These are phyloP conservation scores for Pythium pyrilobum DNA, from an alignment of 352 stramenopile species.

Conservation along the genomic window DNA sequence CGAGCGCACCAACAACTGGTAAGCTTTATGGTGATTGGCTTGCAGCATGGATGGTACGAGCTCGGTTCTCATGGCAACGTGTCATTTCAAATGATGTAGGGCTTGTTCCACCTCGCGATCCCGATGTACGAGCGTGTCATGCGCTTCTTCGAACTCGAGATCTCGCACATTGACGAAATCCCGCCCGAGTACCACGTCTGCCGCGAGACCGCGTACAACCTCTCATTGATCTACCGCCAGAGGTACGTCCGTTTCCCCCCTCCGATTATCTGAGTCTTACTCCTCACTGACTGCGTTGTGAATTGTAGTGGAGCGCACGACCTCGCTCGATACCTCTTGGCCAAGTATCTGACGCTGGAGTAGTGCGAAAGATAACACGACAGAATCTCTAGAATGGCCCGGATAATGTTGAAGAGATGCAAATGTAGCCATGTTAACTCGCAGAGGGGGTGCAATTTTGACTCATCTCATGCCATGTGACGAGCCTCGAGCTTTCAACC, in stretches of 20 bases:
- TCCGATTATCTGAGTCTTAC: neutral
- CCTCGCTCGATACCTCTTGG: slow-evolving; percentile 66
- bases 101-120: slow-evolving; percentile 81
- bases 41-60: too few species aligned
- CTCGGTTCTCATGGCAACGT: neutral
- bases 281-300: neutral
- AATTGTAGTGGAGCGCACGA: slow-evolving; percentile 59
- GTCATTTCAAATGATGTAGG: slow-evolving; percentile 23
- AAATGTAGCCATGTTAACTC: slow-evolving; percentile 20
- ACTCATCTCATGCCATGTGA: too few species aligned
- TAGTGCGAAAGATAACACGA: slow-evolving; percentile 19
- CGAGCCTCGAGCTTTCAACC: too few species aligned
- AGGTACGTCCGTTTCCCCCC: slow-evolving; percentile 34
- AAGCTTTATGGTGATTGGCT: too few species aligned
- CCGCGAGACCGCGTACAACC: slow-evolving; percentile 83
- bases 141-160: slow-evolving; percentile 64
- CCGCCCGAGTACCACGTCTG: slow-evolving; percentile 68
- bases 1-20: slow-evolving; percentile 84
- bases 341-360: slow-evolving; percentile 80
- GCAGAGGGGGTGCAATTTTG: neutral
- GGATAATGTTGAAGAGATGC: neutral
- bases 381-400: neutral
- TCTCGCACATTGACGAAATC: slow-evolving; percentile 39
- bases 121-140: slow-evolving; percentile 86
- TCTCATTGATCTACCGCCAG: slow-evolving; percentile 86